Conservation (phyloP, 148 eudicot genomes). For the Silene latifolia region DNA sequence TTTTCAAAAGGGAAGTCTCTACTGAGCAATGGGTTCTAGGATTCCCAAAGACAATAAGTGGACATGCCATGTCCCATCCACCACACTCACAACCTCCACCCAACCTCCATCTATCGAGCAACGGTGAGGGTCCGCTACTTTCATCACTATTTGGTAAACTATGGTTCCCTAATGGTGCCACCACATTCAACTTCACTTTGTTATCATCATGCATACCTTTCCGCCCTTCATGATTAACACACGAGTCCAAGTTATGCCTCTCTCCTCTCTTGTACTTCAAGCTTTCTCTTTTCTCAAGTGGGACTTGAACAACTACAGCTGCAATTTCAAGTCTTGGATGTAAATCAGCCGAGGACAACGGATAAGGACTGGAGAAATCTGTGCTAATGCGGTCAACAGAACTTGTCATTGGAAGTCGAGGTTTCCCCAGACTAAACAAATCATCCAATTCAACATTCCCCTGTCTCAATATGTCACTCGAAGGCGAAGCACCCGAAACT, state of each 20-base stretch:
- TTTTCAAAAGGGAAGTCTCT: conserved; percentile 29
- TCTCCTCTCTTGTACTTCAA: conserved; percentile 61
- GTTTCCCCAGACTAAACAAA: conserved; percentile 29
- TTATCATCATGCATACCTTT: conserved; percentile 31
- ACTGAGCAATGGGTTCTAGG: conserved; percentile 32
- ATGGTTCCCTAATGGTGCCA: conserved; percentile 73
- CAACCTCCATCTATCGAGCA: conserved; percentile 79
- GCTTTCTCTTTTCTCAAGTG: conserved; percentile 75
- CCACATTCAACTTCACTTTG: conserved; percentile 51
- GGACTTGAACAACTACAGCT: conserved; percentile 59
- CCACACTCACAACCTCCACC: conserved; percentile 98
- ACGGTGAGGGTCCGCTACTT: conserved; percentile 63
- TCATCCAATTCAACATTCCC: conserved; percentile 38
- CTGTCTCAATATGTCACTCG: conserved; percentile 21
- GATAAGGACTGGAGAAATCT: conserved; percentile 36
- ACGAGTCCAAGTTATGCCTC: conserved; percentile 37
- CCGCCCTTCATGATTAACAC: conserved; percentile 27
- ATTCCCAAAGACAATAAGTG: conserved; percentile 59
- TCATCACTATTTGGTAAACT: conserved; percentile 51
- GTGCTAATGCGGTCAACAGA: conserved; percentile 23
- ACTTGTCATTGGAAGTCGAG: conserved; percentile 30
- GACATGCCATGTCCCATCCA: conserved; percentile 97
- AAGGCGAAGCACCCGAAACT: conserved; percentile 21
- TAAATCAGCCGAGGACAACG: conserved; percentile 47
- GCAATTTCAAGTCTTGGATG: conserved; percentile 71